Percentiles rank a stretch among this genome's conserved stretches.
Evolutionary conservation across 179 eudicot genomes (phyloP).

Genomic region (Sideroxylon spinosum): DNA sequence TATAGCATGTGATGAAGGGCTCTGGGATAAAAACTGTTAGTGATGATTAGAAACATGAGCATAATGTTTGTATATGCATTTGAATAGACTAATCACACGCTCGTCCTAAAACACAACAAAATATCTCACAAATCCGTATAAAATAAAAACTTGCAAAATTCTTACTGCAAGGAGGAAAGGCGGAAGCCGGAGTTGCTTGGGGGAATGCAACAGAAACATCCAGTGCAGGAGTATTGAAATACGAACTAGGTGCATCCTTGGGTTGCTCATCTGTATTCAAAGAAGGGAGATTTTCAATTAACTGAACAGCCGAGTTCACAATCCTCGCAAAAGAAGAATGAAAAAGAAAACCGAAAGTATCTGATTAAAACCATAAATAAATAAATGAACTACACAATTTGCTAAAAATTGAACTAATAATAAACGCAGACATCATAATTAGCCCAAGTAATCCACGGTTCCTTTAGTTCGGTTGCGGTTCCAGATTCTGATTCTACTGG

Average conservation of each 20-base stretch:
- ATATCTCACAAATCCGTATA: neutral
- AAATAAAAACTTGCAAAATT: neutral
- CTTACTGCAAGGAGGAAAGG: slow-evolving; percentile 84
- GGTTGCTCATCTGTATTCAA: slow-evolving; percentile 39
- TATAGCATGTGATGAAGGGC: too few species aligned
- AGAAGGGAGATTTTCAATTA: neutral
- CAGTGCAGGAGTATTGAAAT: slow-evolving; percentile 69
- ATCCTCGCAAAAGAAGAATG: neutral
- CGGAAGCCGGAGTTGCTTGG: slow-evolving; percentile 92
- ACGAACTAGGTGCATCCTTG: slow-evolving; percentile 48
- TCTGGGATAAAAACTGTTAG: neutral
- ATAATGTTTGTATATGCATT: neutral
- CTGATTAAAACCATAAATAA: neutral
- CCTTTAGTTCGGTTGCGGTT: neutral
- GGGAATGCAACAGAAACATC: slow-evolving; percentile 89
- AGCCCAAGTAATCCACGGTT: neutral
- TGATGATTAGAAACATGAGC: neutral
- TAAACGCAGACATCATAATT: neutral
- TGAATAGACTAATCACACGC: neutral
- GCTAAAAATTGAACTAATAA: neutral
- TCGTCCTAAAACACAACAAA: neutral
- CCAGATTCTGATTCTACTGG: neutral
- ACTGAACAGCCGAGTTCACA: neutral
- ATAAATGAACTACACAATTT: neutral
- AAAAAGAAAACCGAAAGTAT: neutral